A percentile compares a stretch with the other conserved stretches of the same genome.
Evolutionary conservation across 2,329 filamentous ascomycete species (phyloP).

Genomic region (Pleurostoma richardsiae): DNA sequence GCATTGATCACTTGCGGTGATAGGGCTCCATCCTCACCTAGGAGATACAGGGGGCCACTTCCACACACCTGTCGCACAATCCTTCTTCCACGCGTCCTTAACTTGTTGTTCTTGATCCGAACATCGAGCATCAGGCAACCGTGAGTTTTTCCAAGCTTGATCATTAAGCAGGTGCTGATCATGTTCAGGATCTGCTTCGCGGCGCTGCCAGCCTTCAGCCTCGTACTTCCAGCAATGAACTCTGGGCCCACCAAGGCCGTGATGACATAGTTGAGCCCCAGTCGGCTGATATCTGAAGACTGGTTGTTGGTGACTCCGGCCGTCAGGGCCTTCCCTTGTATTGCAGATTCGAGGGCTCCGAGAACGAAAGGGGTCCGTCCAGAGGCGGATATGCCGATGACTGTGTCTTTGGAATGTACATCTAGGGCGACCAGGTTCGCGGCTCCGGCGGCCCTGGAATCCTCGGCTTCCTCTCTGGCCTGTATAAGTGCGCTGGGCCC

Average conservation of each 20-base stretch:
- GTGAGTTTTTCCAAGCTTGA: constrained; percentile 31
- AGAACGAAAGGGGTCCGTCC: constrained; percentile 33
- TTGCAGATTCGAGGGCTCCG: constrained; percentile 25
- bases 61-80: neutral
- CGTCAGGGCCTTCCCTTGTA: constrained; percentile 23
- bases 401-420: constrained; percentile 23
- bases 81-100: neutral
- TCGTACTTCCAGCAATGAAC: constrained; percentile 33
- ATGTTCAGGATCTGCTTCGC: constrained; percentile 36
- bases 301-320: constrained; percentile 28
- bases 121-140: constrained; percentile 26
- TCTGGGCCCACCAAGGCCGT: constrained; percentile 30
- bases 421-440: constrained; percentile 20
- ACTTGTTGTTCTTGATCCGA: neutral
- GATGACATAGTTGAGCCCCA: constrained; percentile 19
- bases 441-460: constrained; percentile 21
- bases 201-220: constrained; percentile 35
- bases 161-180: constrained; percentile 34
- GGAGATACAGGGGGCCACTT: neutral
- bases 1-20: neutral
- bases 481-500: constrained; percentile 29
- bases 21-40: neutral
- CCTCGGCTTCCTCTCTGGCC: constrained; percentile 32
- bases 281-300: constrained; percentile 16
- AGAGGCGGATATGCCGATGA: constrained; percentile 33